phyloP scores from a whole-genome alignment of 441 rosid species.

The Mallotus repandus region DNA sequence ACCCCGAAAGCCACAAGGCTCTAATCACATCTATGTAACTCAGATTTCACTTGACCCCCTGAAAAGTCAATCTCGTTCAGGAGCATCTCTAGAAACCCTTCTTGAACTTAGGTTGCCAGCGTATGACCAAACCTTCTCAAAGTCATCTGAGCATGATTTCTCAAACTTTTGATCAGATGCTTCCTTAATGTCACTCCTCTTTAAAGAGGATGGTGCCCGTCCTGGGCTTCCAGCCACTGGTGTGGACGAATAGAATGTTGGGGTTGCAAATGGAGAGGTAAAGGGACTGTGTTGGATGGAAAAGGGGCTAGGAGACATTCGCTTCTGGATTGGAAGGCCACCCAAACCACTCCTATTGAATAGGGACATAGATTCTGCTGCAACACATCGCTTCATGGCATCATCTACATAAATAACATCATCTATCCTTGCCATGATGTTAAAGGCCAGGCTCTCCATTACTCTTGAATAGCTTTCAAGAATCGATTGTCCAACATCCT shows the following conservation, averaged over 20 bases:
- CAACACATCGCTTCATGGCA: constrained; percentile 52
- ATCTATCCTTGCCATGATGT: constrained; percentile 91
- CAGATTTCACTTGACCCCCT: neutral
- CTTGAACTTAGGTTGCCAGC: constrained; percentile 68
- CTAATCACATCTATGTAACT: neutral
- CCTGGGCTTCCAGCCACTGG: constrained; percentile 68
- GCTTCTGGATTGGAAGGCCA: constrained; percentile 67
- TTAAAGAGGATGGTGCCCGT: constrained; percentile 44
- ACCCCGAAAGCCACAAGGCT: constrained; percentile 8
- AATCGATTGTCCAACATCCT: constrained; percentile 98
- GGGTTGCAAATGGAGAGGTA: constrained; percentile 72
- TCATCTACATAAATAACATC: constrained; percentile 89
- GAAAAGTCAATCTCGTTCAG: constrained; percentile 66
- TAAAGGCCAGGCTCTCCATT: constrained; percentile 96
- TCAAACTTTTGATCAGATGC: constrained; percentile 33
- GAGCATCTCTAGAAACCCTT: constrained; percentile 67
- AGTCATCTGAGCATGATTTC: constrained; percentile 41
- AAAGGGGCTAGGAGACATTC: constrained; percentile 68
- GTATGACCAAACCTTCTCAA: constrained; percentile 73
- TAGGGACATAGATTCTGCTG: constrained; percentile 57
- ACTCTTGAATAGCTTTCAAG: constrained; percentile 98
- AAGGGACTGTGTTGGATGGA: constrained; percentile 65
- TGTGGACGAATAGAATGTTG: constrained; percentile 57
- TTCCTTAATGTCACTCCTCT: constrained; percentile 42
- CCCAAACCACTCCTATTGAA: constrained; percentile 59